These are phyloP conservation scores for Neocallimastix lanati DNA, from an alignment of 192 early-diverging fungal species.

Conservation along the genomic window DNA sequence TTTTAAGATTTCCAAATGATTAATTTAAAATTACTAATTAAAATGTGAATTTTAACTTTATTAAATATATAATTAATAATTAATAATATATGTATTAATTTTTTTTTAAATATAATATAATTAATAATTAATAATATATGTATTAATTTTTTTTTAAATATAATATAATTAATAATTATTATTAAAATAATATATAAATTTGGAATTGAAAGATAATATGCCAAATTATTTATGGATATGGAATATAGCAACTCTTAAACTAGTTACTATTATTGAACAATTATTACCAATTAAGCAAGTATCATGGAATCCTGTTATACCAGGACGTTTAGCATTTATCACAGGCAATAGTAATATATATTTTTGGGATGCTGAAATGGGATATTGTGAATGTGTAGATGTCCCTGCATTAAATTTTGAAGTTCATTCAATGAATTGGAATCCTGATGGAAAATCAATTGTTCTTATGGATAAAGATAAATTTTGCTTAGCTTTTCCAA, in stretches of 20 bases:
- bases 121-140: too few species aligned
- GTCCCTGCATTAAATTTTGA: slow-evolving; percentile 33
- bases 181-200: neutral
- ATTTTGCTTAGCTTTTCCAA: slow-evolving; percentile 35
- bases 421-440: slow-evolving; percentile 41
- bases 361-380: slow-evolving; percentile 23
- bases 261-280: slow-evolving; percentile 38
- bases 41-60: neutral
- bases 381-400: slow-evolving; percentile 10
- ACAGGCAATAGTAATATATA: slow-evolving; percentile 37
- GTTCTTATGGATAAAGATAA: slow-evolving; percentile 53
- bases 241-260: slow-evolving; percentile 25
- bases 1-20: neutral
- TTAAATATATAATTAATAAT: neutral
- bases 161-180: too few species aligned
- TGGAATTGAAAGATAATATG: slow-evolving; percentile 43
- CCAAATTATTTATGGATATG: slow-evolving; percentile 60
- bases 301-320: slow-evolving; percentile 48
- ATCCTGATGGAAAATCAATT: slow-evolving; percentile 45
- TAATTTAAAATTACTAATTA: neutral
- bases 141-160: too few species aligned
- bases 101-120: too few species aligned
- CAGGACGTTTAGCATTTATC: slow-evolving; percentile 34
- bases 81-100: too few species aligned
- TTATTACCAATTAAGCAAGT: slow-evolving; percentile 26